A percentile compares a stretch with the other conserved stretches of the same genome.
These are phyloP conservation scores for Beauveria asiatica DNA, from an alignment of 2,329 filamentous ascomycete species.

Conservation along the genomic window DNA sequence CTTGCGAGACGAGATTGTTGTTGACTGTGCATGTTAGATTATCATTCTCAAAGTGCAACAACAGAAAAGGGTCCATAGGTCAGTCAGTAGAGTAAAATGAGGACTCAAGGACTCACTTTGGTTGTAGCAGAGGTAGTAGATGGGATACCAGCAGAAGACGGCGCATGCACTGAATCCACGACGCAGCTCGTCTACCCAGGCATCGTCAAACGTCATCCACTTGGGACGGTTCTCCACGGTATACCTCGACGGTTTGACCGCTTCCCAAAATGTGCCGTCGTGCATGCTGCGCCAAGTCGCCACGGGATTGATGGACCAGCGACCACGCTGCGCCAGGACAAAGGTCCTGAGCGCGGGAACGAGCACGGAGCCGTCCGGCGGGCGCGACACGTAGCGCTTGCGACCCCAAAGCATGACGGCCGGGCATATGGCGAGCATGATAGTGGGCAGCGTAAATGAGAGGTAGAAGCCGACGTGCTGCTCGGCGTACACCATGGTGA, in stretches of 20 bases:
- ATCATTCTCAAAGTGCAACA: no score
- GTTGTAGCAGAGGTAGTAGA: conserved; percentile 47
- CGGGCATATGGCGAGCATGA: conserved; percentile 56
- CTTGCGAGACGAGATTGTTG: conserved; percentile 55
- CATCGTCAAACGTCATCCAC: conserved; percentile 75
- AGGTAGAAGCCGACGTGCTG: conserved; percentile 70
- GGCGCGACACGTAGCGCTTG: conserved; percentile 47
- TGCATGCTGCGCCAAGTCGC: conserved; percentile 50
- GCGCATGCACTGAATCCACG: conserved; percentile 60
- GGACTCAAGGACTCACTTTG: conserved; percentile 24
- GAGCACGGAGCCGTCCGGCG: conserved; percentile 60
- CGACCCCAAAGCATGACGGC: conserved; percentile 52
- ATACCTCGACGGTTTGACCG: conserved; percentile 59
- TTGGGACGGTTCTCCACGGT: conserved; percentile 42
- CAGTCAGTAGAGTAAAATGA: background rate
- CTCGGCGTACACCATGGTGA: conserved; percentile 63
- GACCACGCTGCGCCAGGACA: conserved; percentile 55
- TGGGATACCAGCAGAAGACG: conserved; percentile 62
- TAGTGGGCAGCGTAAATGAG: conserved; percentile 58
- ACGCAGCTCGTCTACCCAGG: conserved; percentile 67
- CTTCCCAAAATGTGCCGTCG: conserved; percentile 54
- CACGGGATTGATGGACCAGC: conserved; percentile 59
- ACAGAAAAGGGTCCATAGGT: background rate
- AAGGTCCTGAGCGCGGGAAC: conserved; percentile 54
- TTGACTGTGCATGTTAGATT: conserved; percentile 31